Conservation (phyloP, 805 yeast species). For the Huiozyma sinensis region DNA sequence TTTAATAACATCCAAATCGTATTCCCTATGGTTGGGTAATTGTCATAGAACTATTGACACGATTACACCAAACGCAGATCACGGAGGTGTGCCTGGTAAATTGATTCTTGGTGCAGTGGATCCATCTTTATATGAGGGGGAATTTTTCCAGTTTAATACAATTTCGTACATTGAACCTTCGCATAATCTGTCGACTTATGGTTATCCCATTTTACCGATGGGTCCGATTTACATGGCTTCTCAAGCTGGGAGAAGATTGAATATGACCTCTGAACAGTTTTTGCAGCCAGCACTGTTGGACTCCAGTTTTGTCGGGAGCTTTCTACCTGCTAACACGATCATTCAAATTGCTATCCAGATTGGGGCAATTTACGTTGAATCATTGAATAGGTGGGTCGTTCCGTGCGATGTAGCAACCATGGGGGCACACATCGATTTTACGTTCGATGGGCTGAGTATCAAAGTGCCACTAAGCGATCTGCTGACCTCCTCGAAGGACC, state of each 20-base stretch:
- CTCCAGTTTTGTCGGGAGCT: slow-evolving; percentile 38
- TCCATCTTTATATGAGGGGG: slow-evolving; percentile 34
- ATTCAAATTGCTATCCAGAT: slow-evolving; percentile 58
- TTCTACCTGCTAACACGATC: slow-evolving; percentile 45
- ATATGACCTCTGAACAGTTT: slow-evolving; percentile 28
- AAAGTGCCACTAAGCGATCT: slow-evolving; percentile 41
- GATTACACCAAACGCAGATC: slow-evolving; percentile 6
- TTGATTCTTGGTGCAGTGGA: slow-evolving; percentile 53
- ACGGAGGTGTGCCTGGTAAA: slow-evolving; percentile 16
- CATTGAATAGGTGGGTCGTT: slow-evolving; percentile 46
- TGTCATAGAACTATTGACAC: slow-evolving; percentile 9
- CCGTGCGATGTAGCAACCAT: slow-evolving; percentile 42
- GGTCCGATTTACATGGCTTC: slow-evolving; percentile 36
- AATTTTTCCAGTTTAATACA: slow-evolving; percentile 39
- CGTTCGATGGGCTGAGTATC: slow-evolving; percentile 42
- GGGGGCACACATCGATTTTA: slow-evolving; percentile 42
- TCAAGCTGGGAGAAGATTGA: slow-evolving; percentile 29
- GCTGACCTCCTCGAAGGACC: slow-evolving; percentile 30
- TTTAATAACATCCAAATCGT: slow-evolving; percentile 31
- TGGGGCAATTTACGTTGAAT: slow-evolving; percentile 48
- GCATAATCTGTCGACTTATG: slow-evolving; percentile 16
- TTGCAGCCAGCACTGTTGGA: slow-evolving; percentile 50
- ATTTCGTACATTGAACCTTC: slow-evolving; percentile 31
- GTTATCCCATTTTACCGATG: slow-evolving; percentile 39
- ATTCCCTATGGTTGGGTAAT: slow-evolving; percentile 33